phyloP scores from a whole-genome alignment of 2,329 filamentous ascomycete species.

The Pseudofabraea citricarpa region DNA sequence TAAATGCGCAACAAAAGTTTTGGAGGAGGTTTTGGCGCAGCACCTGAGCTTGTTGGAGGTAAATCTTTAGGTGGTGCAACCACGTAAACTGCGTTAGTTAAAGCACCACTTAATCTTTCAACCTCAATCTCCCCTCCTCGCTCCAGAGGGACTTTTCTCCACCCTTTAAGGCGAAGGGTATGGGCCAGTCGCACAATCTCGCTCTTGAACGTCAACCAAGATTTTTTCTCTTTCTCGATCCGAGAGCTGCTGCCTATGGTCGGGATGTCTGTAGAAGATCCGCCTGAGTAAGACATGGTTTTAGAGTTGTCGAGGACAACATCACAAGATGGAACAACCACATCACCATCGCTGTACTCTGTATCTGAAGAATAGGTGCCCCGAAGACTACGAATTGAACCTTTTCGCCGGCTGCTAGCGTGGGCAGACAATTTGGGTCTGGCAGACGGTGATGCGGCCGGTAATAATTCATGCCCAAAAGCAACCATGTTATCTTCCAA shows the following conservation, averaged over 20 bases:
- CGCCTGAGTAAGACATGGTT: slow-evolving; percentile 71
- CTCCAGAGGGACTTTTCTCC: slow-evolving; percentile 76
- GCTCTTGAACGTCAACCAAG: slow-evolving; percentile 83
- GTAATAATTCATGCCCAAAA: slow-evolving; percentile 27
- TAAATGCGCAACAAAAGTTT: slow-evolving; percentile 90
- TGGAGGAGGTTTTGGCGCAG: slow-evolving; percentile 28
- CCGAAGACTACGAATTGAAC: slow-evolving; percentile 13
- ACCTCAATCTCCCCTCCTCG: slow-evolving; percentile 64
- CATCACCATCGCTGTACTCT: slow-evolving; percentile 76
- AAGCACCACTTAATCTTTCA: slow-evolving; percentile 77
- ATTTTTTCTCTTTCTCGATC: slow-evolving; percentile 64
- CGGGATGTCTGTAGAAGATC: slow-evolving; percentile 34
- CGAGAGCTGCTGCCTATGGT: slow-evolving; percentile 38
- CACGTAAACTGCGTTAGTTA: slow-evolving; percentile 96
- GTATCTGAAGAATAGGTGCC: slow-evolving; percentile 70
- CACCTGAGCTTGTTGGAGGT: slow-evolving; percentile 29
- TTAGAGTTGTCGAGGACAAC: slow-evolving; percentile 85
- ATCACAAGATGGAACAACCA: slow-evolving; percentile 79
- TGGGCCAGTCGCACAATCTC: slow-evolving; percentile 88
- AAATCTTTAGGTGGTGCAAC: slow-evolving; percentile 74
- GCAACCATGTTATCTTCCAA: slow-evolving; percentile 57
- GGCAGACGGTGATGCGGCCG: slow-evolving; percentile 17
- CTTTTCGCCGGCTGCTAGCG: slow-evolving; percentile 8
- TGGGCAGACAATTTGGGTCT: slow-evolving; percentile 14
- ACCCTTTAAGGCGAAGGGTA: slow-evolving; percentile 85